Evolutionary conservation across 805 yeast species (phyloP).

Genomic region (Yarrowia osloensis): DNA sequence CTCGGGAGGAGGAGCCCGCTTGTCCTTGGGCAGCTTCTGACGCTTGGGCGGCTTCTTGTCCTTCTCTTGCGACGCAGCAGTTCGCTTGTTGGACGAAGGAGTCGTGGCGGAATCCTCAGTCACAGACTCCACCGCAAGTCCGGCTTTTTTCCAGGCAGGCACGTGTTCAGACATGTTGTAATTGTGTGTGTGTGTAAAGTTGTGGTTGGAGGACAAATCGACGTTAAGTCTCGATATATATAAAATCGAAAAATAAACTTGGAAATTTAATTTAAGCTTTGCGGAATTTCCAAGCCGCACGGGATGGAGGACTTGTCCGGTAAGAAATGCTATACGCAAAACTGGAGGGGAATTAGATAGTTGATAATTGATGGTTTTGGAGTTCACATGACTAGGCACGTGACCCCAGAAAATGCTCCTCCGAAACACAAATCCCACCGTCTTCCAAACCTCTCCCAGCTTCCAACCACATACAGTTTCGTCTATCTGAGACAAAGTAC

Average conservation of each 20-base stretch:
- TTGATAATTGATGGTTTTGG: no score
- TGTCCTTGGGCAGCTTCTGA: slow-evolving; percentile 64
- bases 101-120: slow-evolving; percentile 43
- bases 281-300: slow-evolving; percentile 1
- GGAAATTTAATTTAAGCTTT: background rate
- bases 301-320: no score
- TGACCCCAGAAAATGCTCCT: background rate
- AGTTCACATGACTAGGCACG: background rate
- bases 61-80: slow-evolving; percentile 32
- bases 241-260: slow-evolving; percentile 1
- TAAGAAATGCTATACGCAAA: no score
- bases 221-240: background rate
- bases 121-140: slow-evolving; percentile 56
- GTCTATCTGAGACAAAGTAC: background rate
- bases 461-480: background rate
- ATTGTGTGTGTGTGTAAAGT: background rate
- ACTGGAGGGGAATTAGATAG: no score
- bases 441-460: background rate
- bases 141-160: slow-evolving; percentile 87
- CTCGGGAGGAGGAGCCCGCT: slow-evolving; percentile 71
- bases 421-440: background rate
- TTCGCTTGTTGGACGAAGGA: slow-evolving; percentile 33
- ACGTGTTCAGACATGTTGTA: slow-evolving; percentile 37
- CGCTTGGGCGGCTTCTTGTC: slow-evolving; percentile 67
- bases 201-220: background rate